These are phyloP conservation scores for Durusdinium trenchii DNA, from an alignment of 73 alveolate species.

Conservation along the genomic window DNA sequence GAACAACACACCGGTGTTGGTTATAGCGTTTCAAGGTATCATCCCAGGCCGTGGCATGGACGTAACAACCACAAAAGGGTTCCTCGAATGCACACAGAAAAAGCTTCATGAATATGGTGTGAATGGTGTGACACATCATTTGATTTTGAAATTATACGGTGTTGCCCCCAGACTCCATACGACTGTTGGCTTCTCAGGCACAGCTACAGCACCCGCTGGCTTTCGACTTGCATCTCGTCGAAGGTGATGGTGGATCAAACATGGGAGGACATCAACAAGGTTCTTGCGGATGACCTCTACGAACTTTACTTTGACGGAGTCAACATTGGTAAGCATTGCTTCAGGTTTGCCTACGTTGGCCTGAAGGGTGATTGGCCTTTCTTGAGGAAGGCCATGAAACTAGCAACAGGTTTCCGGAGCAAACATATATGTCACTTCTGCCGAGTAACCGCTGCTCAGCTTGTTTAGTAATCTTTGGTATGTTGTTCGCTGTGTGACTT, in stretches of 20 bases:
- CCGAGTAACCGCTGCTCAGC: too few relatives aligned
- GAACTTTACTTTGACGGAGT: neutral
- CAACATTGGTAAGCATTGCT: neutral
- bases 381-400: neutral
- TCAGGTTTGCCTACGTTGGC: neutral
- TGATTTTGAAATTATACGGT: too few relatives aligned
- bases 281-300: neutral
- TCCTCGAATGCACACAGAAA: neutral
- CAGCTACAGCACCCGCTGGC: neutral
- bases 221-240: neutral
- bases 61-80: neutral
- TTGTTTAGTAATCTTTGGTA: too few relatives aligned
- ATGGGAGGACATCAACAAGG: neutral
- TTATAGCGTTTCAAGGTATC: neutral
- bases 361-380: constrained; percentile 16
- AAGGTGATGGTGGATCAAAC: neutral
- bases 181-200: too few relatives aligned
- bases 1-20: neutral
- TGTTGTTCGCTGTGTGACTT: too few relatives aligned
- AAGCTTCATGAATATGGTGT: neutral
- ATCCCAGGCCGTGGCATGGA: neutral
- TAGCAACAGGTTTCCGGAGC: neutral
- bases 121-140: too few relatives aligned
- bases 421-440: neutral
- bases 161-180: too few relatives aligned